A percentile compares a stretch with the other conserved stretches of the same genome.
phyloP scores from a whole-genome alignment of 2,329 filamentous ascomycete species.

The Periconia macrospinosa region DNA sequence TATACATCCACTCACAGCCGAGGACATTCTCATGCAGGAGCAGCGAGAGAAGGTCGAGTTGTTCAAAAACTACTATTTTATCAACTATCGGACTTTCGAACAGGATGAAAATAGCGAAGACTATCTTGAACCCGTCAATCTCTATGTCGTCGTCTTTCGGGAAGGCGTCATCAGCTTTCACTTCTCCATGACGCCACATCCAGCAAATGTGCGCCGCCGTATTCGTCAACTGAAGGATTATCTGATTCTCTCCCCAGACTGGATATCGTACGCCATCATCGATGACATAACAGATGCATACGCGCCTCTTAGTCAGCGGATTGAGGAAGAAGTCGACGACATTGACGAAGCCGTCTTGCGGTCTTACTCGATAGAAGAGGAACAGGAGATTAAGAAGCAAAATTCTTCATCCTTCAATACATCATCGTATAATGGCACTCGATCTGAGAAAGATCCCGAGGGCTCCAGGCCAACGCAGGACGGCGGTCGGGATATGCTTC shows the following conservation, averaged over 20 bases:
- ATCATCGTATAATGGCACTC: constrained; percentile 24
- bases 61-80: constrained; percentile 97
- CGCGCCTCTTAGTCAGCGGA: constrained; percentile 84
- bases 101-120: constrained; percentile 88
- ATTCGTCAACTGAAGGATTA: constrained; percentile 95
- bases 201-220: constrained; percentile 89
- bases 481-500: constrained; percentile 77
- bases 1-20: constrained; percentile 91
- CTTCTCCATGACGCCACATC: constrained; percentile 93
- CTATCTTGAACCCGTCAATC: constrained; percentile 92
- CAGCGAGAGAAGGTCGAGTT: constrained; percentile 97
- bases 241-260: constrained; percentile 88
- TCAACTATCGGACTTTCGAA: constrained; percentile 97
- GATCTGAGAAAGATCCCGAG: constrained; percentile 29
- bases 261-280: constrained; percentile 97
- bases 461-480: constrained; percentile 49
- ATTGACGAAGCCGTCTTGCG: constrained; percentile 90
- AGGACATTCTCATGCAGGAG: constrained; percentile 97
- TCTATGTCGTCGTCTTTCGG: constrained; percentile 96
- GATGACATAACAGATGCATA: constrained; percentile 99
- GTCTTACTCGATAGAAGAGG: constrained; percentile 67
- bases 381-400: constrained; percentile 39
- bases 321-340: constrained; percentile 95
- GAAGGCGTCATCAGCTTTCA: constrained; percentile 96
- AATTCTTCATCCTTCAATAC: constrained; percentile 30